Evolutionary conservation across 306 rosid genomes (phyloP).

Genomic region (Herpetospermum pedunculosum): DNA sequence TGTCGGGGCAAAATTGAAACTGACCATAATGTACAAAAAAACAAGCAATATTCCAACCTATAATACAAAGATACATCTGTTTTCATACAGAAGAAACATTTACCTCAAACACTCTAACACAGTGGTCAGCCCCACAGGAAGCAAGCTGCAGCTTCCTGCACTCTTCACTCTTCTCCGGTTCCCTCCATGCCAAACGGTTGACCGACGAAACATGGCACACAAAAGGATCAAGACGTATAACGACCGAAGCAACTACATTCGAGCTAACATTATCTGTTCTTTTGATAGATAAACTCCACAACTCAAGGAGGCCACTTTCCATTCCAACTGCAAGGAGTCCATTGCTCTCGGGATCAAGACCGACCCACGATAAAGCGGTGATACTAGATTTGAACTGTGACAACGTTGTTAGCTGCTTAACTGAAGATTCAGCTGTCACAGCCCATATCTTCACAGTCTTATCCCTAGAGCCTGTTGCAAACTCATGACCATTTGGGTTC

Average conservation of each 20-base stretch:
- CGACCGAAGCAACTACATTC: conserved; percentile 24
- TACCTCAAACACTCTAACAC: conserved; percentile 74
- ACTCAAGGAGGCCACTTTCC: conserved; percentile 82
- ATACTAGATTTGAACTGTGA: conserved; percentile 61
- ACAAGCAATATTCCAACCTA: neutral
- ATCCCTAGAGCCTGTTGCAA: conserved; percentile 91
- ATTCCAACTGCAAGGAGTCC: conserved; percentile 79
- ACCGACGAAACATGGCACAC: conserved; percentile 74
- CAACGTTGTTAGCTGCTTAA: conserved; percentile 40
- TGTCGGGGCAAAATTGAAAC: conserved; percentile 1
- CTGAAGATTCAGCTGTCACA: conserved; percentile 30
- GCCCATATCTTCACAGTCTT: conserved; percentile 81
- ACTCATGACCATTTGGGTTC: conserved; percentile 82
- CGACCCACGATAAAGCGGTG: conserved; percentile 69
- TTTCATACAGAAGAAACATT: conserved; percentile 5
- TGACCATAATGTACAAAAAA: neutral
- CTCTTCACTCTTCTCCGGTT: conserved; percentile 27
- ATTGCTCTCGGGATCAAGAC: conserved; percentile 18
- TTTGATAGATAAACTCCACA: conserved; percentile 53
- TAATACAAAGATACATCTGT: neutral
- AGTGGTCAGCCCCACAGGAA: conserved; percentile 85
- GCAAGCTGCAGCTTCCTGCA: conserved; percentile 48
- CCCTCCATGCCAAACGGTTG: conserved; percentile 65
- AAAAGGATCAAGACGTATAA: conserved; percentile 33
- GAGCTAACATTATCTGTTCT: conserved; percentile 30